Evolutionary conservation across 495 filamentous ascomycete genomes (phyloP), one percentile per base, ranked within the genome.

Genomic region (Opeltia flavorubescens): DNA sequence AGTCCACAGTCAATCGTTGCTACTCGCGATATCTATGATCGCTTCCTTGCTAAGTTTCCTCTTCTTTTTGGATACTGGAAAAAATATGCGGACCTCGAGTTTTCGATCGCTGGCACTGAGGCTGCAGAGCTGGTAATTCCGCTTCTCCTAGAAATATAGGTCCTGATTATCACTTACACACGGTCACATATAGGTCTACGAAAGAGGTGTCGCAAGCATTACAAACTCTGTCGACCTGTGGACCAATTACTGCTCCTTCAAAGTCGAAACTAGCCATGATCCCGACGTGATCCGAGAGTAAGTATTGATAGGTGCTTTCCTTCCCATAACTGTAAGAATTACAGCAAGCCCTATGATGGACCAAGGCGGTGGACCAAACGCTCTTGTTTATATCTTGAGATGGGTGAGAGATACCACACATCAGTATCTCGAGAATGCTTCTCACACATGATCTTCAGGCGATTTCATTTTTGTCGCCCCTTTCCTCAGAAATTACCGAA

Each of bases 41-140:
- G 83, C 7, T 89, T 99, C 59, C 78, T 99, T 7, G 81, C 86
- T 45, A 95, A 94, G 59, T 99, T 95, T 57, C 91, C 91, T 1
- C 72, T 96, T 21, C 76, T 96, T 2, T 99, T 95, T 60, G 91
- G 89, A 34, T 99, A 95, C 65, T 99, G 91, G 91, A 95, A 95
- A 69, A 96, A 94, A 63, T 98, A 99, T 78, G 91, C 91, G 54
- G 91, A 96, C 59, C 66, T 94, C 21, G 91, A 99, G 59, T 99
- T 99, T 64, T 84, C 84, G 13, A 94, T 96, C 52, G 86, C 86
- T 4, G 91, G 91, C 23, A 94, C 93, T 1, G 91, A 99, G 67
- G 88, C 93, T 25, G 93, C 91, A 47, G 91, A 99, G 60, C 91
- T 96, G 85, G 91, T 95, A 73, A 49, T 71, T 52, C 25, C 2